Base-by-base conservation (phyloP, 2,329 filamentous ascomycete species). In the Thermothelomyces thermophilus region DNA sequence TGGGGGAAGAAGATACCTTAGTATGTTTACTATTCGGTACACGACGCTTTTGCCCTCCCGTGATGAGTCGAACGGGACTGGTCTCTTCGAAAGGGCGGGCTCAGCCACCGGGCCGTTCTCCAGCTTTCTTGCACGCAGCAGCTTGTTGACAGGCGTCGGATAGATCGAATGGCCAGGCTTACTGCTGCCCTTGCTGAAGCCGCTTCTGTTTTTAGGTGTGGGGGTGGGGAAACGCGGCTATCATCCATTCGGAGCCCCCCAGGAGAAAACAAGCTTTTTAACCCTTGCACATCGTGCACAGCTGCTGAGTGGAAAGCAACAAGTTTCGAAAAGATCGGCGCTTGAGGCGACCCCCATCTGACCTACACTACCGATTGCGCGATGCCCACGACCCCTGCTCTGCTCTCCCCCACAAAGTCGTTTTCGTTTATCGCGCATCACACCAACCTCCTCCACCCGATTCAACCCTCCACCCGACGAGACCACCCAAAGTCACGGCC, bases 201-300 rank as follows among this genome's bases (percentile, higher is more conserved):
- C 26, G 26, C 5, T 45, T 17, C 48, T 40, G 41, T 36, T 50
- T 46, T 50, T 50, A 41, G 41, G 17, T 26, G 34, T 26, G 24
- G 33, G 41, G 24, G 33, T 26, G 17, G 41, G 33, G 40, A 9
- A 10, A 34, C 33, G 20, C 17, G 22, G 14, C 16, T 3, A 5
- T 44, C 14, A n/a, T 22, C 48, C 48, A 50, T 41, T 34, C 41
- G 45, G 0, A 33, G 8, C 14, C 3, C 9, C 17, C 5, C 2
- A 17, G n/a, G n/a, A 1, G 24, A 20, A 45, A 30, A 34, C 31
- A 50, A 50, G 48, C 48, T 50, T 50, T 40, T 34, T 16, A 33
- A 28, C 30, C 41, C 14, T n/a, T n/a, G n/a, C n/a, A n/a, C n/a
- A n/a, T n/a, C n/a, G n/a, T 17, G 26, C 41, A 33, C 35, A 14